Percentiles rank a stretch among this genome's conserved stretches.
These are phyloP conservation scores for Boletus rubropictus DNA, from an alignment of 768 basidiomycete genomes.

Conservation along the genomic window DNA sequence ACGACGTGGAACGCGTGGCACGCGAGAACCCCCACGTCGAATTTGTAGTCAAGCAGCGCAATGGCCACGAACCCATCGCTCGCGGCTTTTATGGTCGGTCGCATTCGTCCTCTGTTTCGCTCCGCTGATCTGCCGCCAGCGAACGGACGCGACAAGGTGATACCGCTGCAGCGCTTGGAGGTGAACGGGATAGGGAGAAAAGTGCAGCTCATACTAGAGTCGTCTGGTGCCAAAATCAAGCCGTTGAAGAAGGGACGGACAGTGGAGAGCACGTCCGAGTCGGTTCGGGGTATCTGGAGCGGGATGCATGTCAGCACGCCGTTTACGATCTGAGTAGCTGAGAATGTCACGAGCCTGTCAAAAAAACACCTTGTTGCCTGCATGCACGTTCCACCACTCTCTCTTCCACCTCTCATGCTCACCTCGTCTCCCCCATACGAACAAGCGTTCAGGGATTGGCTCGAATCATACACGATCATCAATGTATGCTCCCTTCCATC, in stretches of 20 bases:
- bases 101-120: background rate
- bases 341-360: constrained; percentile 17
- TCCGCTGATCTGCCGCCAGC: constrained; percentile 41
- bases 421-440: constrained; percentile 1
- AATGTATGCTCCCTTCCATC: constrained; percentile 18
- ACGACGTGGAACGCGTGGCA: constrained; percentile 60
- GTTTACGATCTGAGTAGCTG: constrained; percentile 39
- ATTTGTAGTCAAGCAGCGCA: constrained; percentile 72
- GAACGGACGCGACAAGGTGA: constrained; percentile 84
- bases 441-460: constrained; percentile 12
- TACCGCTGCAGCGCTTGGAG: constrained; percentile 71
- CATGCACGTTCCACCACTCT: constrained; percentile 17
- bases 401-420: constrained; percentile 3
- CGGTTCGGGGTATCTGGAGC: constrained; percentile 86
- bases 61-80: constrained; percentile 70
- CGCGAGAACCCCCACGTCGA: constrained; percentile 76
- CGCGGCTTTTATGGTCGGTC: constrained; percentile 74
- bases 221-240: constrained; percentile 82
- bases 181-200: constrained; percentile 71
- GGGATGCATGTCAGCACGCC: constrained; percentile 78
- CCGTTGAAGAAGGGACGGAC: constrained; percentile 58
- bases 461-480: constrained; percentile 21
- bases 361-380: constrained; percentile 29
- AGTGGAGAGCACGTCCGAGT: constrained; percentile 75
- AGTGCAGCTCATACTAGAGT: constrained; percentile 76